Conservation (phyloP, 2,329 filamentous ascomycete genomes). For the Corniculantispora saksenae region DNA sequence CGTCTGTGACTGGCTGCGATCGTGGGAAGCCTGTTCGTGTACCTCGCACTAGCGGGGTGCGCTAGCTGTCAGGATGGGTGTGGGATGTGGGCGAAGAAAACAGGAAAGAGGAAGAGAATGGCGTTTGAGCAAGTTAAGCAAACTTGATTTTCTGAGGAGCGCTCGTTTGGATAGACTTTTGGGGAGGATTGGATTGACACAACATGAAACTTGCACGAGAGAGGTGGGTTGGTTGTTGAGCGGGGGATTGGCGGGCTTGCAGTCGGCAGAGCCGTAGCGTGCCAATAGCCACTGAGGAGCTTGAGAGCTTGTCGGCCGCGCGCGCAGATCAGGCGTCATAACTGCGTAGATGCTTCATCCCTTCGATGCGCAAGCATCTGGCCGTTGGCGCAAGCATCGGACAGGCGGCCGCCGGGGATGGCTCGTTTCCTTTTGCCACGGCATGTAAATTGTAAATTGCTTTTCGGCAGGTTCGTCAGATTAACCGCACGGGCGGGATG, state of each 20-base stretch:
- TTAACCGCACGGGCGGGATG: background rate
- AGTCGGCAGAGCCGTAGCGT: slow-evolving; percentile 8
- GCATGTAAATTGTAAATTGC: background rate
- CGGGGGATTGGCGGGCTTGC: background rate
- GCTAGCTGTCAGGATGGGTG: slow-evolving; percentile 4
- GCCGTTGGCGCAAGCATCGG: slow-evolving; percentile 6
- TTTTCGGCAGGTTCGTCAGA: background rate
- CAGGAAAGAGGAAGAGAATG: too few species aligned
- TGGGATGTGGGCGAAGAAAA: background rate
- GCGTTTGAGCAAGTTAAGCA: background rate
- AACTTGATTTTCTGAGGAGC: background rate
- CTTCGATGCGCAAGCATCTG: slow-evolving; percentile 9
- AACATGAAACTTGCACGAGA: background rate
- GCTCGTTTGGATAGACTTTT: background rate
- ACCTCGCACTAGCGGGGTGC: background rate
- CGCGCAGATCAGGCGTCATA: slow-evolving; percentile 14
- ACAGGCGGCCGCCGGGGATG: background rate
- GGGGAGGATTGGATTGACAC: background rate
- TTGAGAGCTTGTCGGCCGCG: background rate
- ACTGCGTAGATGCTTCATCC: slow-evolving; percentile 6
- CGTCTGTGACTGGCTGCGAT: slow-evolving; percentile 5
- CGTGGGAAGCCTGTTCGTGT: background rate
- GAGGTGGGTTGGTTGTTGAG: background rate
- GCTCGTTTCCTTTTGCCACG: background rate
- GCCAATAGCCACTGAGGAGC: too few species aligned